Evolutionary conservation across 208 protist genomes (phyloP), one percentile per base, ranked within the genome.

Genomic region (Leptomonas pyrrhocoris): DNA sequence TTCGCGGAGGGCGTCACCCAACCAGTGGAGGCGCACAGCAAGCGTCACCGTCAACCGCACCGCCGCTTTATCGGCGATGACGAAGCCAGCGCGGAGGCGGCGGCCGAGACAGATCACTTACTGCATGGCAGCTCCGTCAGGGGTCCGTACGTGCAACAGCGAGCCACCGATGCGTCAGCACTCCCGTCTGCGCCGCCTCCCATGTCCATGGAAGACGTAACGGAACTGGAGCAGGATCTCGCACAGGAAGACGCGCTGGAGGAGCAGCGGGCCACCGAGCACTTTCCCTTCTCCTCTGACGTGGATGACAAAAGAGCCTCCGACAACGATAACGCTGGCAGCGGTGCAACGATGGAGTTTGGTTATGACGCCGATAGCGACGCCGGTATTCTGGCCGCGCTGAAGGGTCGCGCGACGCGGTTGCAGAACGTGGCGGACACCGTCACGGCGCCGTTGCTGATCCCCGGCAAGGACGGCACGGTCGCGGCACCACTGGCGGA

Each of bases 381-480:
- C 25, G 68, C 34, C 27, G 31, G 50, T 11, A 15, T 69, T 3
- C 61, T 80, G 2, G 16, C 42, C 0, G n/a, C 21, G 12, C 40
- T 69, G 57, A 70, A 59, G n/a, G 64, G 71, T 0, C 55, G 31
- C 9, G 11, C 25, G 25, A 28, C 49, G 49, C 57, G 57, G 46
- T 42, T 78, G 64, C 64, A 68, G 60, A 68, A 72, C 58, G 59
- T 31, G 11, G 53, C 49, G 11, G 71, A 61, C 36, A 48, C 38
- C 51, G 36, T 71, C 15, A 12, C 0, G 5, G 42, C 60, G 13
- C 63, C 68, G 7, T 75, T 83, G 25, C 36, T 27, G 9, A 66
- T 84, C 7, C 79, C 79, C 3, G 64, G 68, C 45, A 73, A 49
- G 34, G 46, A 57, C 21, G 79, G 74, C 15, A 34, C 46, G 23